These are phyloP conservation scores for Sporobolomyces pararoseus DNA, from an alignment of 768 basidiomycete genomes.

Conservation along the genomic window DNA sequence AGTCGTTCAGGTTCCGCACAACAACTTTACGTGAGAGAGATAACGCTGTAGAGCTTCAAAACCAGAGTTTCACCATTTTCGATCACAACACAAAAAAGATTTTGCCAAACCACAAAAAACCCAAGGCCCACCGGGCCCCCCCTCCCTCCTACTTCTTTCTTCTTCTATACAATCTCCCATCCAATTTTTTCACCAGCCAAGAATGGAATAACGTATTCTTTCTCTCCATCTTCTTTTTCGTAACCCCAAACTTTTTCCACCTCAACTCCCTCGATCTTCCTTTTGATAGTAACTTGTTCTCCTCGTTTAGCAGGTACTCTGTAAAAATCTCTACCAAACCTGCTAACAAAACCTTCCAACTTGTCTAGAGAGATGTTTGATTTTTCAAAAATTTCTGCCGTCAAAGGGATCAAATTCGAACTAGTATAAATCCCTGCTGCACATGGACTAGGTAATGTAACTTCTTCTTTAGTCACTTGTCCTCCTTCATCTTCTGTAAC, in stretches of 20 bases:
- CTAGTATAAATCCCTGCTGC: conserved; percentile 97
- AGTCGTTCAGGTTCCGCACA: too few species aligned
- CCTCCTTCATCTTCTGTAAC: conserved; percentile 20
- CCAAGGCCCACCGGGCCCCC: too few species aligned
- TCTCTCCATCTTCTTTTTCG: conserved; percentile 48
- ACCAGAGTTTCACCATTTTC: too few species aligned
- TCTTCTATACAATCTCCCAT: conserved; percentile 56
- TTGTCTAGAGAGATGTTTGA: conserved; percentile 79
- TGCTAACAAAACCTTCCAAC: conserved; percentile 73
- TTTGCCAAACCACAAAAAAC: too few species aligned
- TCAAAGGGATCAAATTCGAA: conserved; percentile 81
- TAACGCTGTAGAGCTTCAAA: too few species aligned
- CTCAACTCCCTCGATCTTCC: conserved; percentile 44
- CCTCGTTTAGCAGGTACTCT: conserved; percentile 45
- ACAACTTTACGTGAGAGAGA: too few species aligned
- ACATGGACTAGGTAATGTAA: conserved; percentile 68
- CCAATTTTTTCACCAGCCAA: conserved; percentile 75
- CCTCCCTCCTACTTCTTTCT: neutral
- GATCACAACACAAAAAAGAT: too few species aligned
- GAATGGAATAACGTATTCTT: conserved; percentile 70
- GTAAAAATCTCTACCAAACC: conserved; percentile 78
- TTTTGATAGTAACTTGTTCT: conserved; percentile 46
- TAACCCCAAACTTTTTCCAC: conserved; percentile 41
- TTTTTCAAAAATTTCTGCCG: conserved; percentile 84
- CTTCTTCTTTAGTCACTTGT: conserved; percentile 56